Percentiles rank a stretch among this genome's conserved stretches.
Conservation (phyloP, 441 rosid genomes). For the Brassica hybrid region DNA sequence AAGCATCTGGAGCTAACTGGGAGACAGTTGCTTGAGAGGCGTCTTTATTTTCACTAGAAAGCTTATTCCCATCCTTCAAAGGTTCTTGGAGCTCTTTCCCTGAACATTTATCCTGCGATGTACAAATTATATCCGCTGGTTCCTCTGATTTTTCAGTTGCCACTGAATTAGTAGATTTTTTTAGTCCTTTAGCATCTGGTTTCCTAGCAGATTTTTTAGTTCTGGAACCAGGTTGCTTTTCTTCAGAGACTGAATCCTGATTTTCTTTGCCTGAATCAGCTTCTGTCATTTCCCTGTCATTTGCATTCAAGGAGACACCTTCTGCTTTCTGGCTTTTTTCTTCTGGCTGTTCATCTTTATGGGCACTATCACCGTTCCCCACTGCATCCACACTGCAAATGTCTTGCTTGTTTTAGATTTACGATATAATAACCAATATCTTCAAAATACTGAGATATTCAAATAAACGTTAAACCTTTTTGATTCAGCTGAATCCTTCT, state of each 20-base stretch:
- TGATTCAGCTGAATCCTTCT: conserved; percentile 53
- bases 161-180: conserved; percentile 42
- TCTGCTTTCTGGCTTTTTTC: conserved; percentile 44
- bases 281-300: conserved; percentile 45
- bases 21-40: conserved; percentile 45
- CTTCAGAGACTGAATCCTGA: conserved; percentile 51
- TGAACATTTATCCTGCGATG: conserved; percentile 43
- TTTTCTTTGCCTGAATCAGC: conserved; percentile 43
- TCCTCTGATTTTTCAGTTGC: conserved; percentile 49
- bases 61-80: conserved; percentile 46
- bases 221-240: conserved; percentile 45
- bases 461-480: conserved; percentile 55
- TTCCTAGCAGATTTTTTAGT: conserved; percentile 43
- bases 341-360: conserved; percentile 51
- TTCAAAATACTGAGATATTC: conserved; percentile 25
- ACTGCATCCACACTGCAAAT: conserved; percentile 61
- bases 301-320: conserved; percentile 38
- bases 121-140: conserved; percentile 38
- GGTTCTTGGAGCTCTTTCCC: conserved; percentile 45
- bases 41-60: conserved; percentile 48
- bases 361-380: conserved; percentile 47
- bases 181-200: conserved; percentile 38
- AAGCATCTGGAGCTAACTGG: conserved; percentile 46
- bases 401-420: conserved; percentile 50
- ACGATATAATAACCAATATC: conserved; percentile 24